These are phyloP conservation scores for Taxawa tesnikishii DNA, from an alignment of 2,329 filamentous ascomycete genomes.

Conservation along the genomic window DNA sequence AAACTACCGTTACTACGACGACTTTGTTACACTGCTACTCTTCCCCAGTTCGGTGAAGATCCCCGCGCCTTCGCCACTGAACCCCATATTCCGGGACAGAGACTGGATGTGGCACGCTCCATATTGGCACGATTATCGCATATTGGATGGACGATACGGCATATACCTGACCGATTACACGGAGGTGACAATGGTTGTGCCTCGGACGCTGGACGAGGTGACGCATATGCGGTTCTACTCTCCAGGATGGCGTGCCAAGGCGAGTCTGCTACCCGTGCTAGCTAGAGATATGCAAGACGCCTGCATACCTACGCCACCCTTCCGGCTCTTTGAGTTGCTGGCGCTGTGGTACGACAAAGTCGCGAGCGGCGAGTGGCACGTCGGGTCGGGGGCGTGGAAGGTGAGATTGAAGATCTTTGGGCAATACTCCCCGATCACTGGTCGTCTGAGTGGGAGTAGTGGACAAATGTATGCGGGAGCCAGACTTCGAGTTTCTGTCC, in stretches of 20 bases:
- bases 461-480: too few species aligned
- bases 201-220: background rate
- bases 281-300: background rate
- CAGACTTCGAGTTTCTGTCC: too few species aligned
- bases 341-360: conserved; percentile 5
- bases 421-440: background rate
- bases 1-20: conserved; percentile 1
- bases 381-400: conserved; percentile 3
- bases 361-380: conserved; percentile 1
- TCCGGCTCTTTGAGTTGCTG: conserved; percentile 2
- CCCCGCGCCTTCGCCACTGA: background rate
- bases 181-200: conserved; percentile 1
- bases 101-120: background rate
- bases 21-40: conserved; percentile 1
- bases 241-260: background rate
- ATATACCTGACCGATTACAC: conserved; percentile 3
- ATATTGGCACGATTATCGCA: background rate
- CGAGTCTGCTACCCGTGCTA: background rate
- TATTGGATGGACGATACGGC: conserved; percentile 5
- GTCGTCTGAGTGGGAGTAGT: too few species aligned
- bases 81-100: conserved; percentile 1
- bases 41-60: background rate
- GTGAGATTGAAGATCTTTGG: conserved; percentile 2
- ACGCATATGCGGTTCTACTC: conserved; percentile 1
- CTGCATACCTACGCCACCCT: background rate